Evolutionary conservation across 129 eudicot species (phyloP).

Genomic region (Lonicera japonica): DNA sequence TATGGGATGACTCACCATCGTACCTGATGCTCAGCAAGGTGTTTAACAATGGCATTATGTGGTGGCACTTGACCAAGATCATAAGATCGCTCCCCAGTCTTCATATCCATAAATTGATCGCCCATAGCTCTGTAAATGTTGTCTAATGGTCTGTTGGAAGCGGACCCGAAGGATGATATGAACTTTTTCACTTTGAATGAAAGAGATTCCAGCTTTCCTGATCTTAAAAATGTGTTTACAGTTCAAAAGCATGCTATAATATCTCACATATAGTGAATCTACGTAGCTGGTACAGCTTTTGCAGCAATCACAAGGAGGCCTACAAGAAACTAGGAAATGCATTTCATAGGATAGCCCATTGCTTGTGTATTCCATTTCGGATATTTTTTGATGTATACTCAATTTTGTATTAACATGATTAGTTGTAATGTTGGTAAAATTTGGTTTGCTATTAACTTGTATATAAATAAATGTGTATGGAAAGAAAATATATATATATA

Average conservation of each 20-base stretch:
- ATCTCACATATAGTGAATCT: neutral
- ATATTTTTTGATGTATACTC: too few species aligned
- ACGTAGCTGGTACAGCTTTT: neutral
- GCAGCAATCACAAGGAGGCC: neutral
- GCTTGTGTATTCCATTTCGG: too few species aligned
- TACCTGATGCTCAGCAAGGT: slow-evolving; percentile 39
- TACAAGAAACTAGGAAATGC: neutral
- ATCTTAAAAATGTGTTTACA: neutral
- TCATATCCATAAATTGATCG: slow-evolving; percentile 9
- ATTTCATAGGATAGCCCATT: too few species aligned
- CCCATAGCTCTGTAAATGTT: slow-evolving; percentile 3
- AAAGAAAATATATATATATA: too few species aligned
- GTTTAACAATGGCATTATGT: neutral
- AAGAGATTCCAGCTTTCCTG: slow-evolving; percentile 34
- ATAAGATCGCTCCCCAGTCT: slow-evolving; percentile 11
- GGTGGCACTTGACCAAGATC: slow-evolving; percentile 8
- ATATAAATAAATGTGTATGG: too few species aligned
- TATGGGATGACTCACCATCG: slow-evolving; percentile 26
- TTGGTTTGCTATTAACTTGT: too few species aligned
- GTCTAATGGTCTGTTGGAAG: neutral
- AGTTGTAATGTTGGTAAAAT: too few species aligned
- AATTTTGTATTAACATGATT: too few species aligned
- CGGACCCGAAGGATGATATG: slow-evolving; percentile 2
- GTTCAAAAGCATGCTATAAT: neutral
- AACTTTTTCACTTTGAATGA: slow-evolving; percentile 14